Base-by-base conservation (phyloP, 2,329 filamentous ascomycete species). In the Verticillium nonalfalfae region DNA sequence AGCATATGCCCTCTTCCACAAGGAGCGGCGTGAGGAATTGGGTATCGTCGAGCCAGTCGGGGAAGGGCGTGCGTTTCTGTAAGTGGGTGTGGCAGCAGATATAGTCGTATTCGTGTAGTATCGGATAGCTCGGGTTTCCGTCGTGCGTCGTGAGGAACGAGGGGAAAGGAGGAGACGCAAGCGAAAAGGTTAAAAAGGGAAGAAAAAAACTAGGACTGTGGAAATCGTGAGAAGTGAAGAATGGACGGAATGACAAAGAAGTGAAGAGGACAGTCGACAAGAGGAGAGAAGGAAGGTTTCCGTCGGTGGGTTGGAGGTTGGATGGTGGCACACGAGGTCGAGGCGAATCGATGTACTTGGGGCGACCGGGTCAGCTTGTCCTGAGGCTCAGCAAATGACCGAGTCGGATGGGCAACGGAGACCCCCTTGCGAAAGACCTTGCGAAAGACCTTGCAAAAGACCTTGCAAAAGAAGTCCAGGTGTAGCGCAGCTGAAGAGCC, bases 91-190 rank as follows among this genome's bases (percentile, higher is more conserved):
- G 13, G 26, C 33, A 14, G 54, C 31, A 21, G 5, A n/a, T 26
- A 31, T 15, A 31, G 11, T 33, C 54, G 54, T 56, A 34, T 56
- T 33, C 54, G 54, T n/a, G 54, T 56, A 11, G 33, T 34, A 50
- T 6, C 7, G 45, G 45, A 50, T 21, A 10, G 9, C 45, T 50
- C 45, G 45, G 18, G 34, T 56, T 40, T 21, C 33, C 21, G 54
- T 54, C 26, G 54, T 52, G 54, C n/a, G 33, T 57, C 34, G 52
- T 40, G 21, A 31, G 57, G 33, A 10, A 10, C 26, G 40, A 39
- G 40, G 13, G 52, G 33, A 60, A 13, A n/a, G 35, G 26, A 54
- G 21, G 33, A 59, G 55, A 62, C 59, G 54, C 62, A 52, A 40
- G 52, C 36, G 4, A 13, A 13, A 57, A 13, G 35, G 21, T 26